phyloP scores from a whole-genome alignment of 768 basidiomycete genomes.

The Plicaturopsis crispa region DNA sequence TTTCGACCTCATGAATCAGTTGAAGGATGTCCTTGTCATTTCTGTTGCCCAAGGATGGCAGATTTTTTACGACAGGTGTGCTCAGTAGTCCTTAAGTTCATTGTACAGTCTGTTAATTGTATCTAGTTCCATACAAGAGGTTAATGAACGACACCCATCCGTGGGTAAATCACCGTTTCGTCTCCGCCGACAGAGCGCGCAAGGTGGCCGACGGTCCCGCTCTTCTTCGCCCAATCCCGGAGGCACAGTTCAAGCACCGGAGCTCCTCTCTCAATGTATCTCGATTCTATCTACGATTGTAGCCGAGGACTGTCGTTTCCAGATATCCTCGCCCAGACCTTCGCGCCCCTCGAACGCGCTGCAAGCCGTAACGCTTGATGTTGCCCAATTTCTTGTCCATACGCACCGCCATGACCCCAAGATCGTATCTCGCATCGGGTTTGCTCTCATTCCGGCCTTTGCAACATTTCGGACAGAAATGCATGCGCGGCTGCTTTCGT shows the following conservation, averaged over 20 bases:
- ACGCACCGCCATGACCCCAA: slow-evolving; percentile 43
- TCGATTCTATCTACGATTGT: slow-evolving; percentile 57
- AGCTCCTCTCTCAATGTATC: slow-evolving; percentile 53
- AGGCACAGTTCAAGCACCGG: slow-evolving; percentile 30
- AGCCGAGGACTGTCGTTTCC: slow-evolving; percentile 66
- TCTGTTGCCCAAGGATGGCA: slow-evolving; percentile 52
- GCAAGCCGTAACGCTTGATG: slow-evolving; percentile 65
- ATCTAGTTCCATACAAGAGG: slow-evolving; percentile 9
- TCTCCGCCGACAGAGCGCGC: slow-evolving; percentile 34
- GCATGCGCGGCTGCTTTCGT: slow-evolving; percentile 53
- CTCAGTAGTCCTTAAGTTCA: slow-evolving; percentile 2
- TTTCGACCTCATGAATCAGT: slow-evolving; percentile 53
- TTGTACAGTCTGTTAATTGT: slow-evolving; percentile 2
- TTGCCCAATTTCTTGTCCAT: slow-evolving; percentile 60
- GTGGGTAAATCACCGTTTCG: slow-evolving; percentile 31
- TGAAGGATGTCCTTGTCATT: slow-evolving; percentile 52
- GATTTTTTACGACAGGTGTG: slow-evolving; percentile 50
- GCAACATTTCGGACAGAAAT: slow-evolving; percentile 57
- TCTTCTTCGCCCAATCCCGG: slow-evolving; percentile 39
- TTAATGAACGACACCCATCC: slow-evolving; percentile 18
- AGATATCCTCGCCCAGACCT: slow-evolving; percentile 49
- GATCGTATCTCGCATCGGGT: slow-evolving; percentile 51
- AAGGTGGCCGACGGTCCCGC: slow-evolving; percentile 34
- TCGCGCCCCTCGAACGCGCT: slow-evolving; percentile 66
- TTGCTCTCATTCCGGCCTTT: slow-evolving; percentile 71